Evolutionary conservation across 495 filamentous ascomycete genomes (phyloP), one percentile per base, ranked within the genome.

Genomic region (Evernia prunastri): DNA sequence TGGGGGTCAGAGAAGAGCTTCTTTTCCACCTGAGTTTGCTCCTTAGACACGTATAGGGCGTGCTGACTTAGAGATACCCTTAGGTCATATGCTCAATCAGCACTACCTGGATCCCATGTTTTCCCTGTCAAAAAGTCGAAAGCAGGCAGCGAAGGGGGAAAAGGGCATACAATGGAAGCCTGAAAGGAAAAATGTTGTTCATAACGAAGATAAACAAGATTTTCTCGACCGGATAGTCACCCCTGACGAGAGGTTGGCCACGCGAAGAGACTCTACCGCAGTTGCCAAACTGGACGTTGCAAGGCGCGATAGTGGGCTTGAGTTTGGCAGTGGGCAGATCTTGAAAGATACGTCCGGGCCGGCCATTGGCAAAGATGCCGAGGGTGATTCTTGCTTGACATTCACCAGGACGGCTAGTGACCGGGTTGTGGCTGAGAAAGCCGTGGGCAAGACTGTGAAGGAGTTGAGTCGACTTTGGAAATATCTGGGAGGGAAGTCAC

Each of bases 101-200:
- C 91, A 96, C 69, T 96, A 94, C 58, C 75, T 95, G 0, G 84
- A 88, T 60, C 76, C 72, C n/a, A 93, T 95, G 87, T 96, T 96
- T 66, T 82, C 83, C 0, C 72, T 86, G n/a, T 15, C 31, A 53
- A 31, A 29, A 18, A 0, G 13, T 18, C 49, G 20, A 53, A 53
- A 15, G 13, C 49, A 31, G 49, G 49, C 13, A 25, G 12, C 12
- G 2, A 29, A 53, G 13, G 49, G 9, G 31, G 25, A 27, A 15
- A 47, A 25, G 11, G 42, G 57, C 25, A 17, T 61, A 23, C 12
- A 17, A n/a, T 56, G 57, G 58, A 36, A 45, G 39, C 7, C 4
- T 68, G 69, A 12, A 68, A 70, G 0, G 13, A 18, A 17, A 31
- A 8, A 17, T 17, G 15, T 3, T 3, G 5, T 12, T 29, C 12